Percentiles rank a stretch among this genome's conserved stretches.
Conservation (phyloP, 805 yeast species). For the Zygotorulaspora florentina region DNA sequence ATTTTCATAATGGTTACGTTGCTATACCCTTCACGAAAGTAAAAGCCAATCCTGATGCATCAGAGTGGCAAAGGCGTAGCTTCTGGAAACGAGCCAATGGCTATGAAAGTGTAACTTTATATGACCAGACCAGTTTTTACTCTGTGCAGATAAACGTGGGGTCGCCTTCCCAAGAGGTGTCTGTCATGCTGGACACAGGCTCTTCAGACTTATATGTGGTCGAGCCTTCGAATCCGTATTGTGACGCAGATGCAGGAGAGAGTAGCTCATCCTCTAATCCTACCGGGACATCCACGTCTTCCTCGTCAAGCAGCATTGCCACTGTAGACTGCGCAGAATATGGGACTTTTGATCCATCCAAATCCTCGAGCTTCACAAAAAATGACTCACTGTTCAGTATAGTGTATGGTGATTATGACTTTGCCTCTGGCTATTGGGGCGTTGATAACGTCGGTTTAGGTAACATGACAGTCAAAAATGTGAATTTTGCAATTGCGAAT, state of each 20-base stretch:
- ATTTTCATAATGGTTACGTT: neutral
- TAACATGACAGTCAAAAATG: constrained; percentile 42
- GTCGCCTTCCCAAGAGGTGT: constrained; percentile 51
- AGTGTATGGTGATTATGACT: constrained; percentile 49
- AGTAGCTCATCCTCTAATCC: neutral
- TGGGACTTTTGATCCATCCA: constrained; percentile 33
- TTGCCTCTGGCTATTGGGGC: constrained; percentile 42
- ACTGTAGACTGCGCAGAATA: constrained; percentile 37
- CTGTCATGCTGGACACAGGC: constrained; percentile 68
- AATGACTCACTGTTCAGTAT: constrained; percentile 40
- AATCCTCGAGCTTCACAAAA: constrained; percentile 24
- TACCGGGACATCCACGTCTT: neutral
- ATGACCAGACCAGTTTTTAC: constrained; percentile 35
- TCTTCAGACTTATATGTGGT: constrained; percentile 63
- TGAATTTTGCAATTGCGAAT: constrained; percentile 73
- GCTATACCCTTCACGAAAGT: neutral
- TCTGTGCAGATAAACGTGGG: constrained; percentile 49
- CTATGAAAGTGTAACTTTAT: neutral
- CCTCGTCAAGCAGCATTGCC: constrained; percentile 12
- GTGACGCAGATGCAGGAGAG: constrained; percentile 18
- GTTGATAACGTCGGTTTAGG: constrained; percentile 56
- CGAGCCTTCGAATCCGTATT: constrained; percentile 45
- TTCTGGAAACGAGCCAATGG: neutral
- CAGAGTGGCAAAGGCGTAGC: neutral
- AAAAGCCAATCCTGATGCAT: neutral